These are phyloP conservation scores for Acrocalymma vagum DNA, from an alignment of 2,329 filamentous ascomycete species.

Conservation along the genomic window DNA sequence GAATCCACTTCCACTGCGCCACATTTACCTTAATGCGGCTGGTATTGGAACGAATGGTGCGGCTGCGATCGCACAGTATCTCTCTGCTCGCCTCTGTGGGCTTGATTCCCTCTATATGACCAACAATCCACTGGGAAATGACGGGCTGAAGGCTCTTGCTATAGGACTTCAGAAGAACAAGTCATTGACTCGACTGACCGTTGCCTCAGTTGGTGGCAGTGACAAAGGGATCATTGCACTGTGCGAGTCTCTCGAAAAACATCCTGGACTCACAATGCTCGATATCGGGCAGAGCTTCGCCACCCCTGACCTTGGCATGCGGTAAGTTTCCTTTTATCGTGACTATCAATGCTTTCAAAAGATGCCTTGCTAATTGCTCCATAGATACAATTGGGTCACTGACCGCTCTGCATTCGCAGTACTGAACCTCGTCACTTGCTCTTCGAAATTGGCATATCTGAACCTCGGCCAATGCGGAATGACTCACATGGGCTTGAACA, in stretches of 20 bases:
- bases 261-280: conserved; percentile 48
- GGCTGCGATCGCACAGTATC: conserved; percentile 32
- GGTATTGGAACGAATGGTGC: conserved; percentile 35
- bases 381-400: conserved; percentile 57
- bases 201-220: conserved; percentile 57
- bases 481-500: conserved; percentile 25
- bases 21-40: conserved; percentile 44
- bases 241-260: conserved; percentile 46
- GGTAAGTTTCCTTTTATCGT: conserved; percentile 15
- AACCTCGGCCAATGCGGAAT: conserved; percentile 51
- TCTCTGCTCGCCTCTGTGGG: conserved; percentile 31
- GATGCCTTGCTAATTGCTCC: neutral
- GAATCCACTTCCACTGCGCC: conserved; percentile 27
- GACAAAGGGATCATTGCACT: conserved; percentile 50
- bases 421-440: conserved; percentile 41
- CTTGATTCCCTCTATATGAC: conserved; percentile 41
- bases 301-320: conserved; percentile 50
- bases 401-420: conserved; percentile 48
- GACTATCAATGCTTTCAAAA: neutral
- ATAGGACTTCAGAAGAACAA: conserved; percentile 28
- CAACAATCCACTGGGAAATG: conserved; percentile 43
- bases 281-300: conserved; percentile 58
- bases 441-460: conserved; percentile 50
- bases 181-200: conserved; percentile 35
- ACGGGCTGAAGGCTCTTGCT: conserved; percentile 29